phyloP scores from a whole-genome alignment of 23 red algal species.

The Agarophyton chilense region DNA sequence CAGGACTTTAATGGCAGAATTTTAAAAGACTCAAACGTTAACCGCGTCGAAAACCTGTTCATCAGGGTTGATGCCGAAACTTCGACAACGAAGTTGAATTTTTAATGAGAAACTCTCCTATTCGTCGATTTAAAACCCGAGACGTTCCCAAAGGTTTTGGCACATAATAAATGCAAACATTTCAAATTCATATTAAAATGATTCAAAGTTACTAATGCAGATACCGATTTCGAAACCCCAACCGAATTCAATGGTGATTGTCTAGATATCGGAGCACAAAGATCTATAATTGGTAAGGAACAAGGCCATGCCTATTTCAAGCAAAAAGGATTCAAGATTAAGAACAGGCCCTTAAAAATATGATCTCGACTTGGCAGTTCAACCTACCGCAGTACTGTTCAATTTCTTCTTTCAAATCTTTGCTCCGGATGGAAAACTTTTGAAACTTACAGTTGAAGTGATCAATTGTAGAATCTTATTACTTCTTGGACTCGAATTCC shows the following conservation, averaged over 20 bases:
- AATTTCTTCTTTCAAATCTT: background rate
- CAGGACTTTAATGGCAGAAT: background rate
- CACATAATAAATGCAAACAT: background rate
- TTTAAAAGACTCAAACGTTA: background rate
- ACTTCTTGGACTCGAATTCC: background rate
- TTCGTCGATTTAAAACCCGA: background rate
- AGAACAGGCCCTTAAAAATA: background rate
- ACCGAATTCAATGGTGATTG: background rate
- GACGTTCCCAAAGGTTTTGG: background rate
- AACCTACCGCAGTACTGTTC: background rate
- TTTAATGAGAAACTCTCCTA: background rate
- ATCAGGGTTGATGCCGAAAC: background rate
- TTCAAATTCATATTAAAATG: background rate
- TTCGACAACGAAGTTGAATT: background rate
- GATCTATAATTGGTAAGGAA: background rate
- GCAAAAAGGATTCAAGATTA: background rate
- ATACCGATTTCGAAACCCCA: background rate
- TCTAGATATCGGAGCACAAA: background rate
- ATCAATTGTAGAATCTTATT: background rate
- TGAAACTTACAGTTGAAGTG: background rate
- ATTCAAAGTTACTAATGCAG: background rate
- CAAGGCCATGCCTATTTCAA: background rate
- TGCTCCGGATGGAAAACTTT: background rate
- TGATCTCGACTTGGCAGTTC: background rate
- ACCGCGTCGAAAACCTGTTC: background rate